A percentile compares a stretch with the other conserved stretches of the same genome.
Evolutionary conservation across 164 flowering plant species (phyloP).

Genomic region (Platanus orientalis): DNA sequence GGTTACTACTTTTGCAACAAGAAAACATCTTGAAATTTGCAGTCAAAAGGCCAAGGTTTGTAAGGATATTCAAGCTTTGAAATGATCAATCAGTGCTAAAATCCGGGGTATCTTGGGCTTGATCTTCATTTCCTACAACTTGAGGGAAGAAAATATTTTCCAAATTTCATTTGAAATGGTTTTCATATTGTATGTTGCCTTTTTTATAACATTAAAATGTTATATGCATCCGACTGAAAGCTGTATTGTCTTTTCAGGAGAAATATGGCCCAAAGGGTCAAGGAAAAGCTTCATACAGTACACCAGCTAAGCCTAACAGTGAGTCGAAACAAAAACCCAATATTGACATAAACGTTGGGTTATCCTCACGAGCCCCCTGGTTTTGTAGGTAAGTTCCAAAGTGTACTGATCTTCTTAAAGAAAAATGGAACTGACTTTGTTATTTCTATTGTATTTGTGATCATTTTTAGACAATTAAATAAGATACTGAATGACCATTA

Average conservation of each 20-base stretch:
- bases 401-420: neutral
- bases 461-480: neutral
- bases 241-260: slow-evolving; percentile 46
- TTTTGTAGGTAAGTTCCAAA: slow-evolving; percentile 66
- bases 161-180: neutral
- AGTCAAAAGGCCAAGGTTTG: no score
- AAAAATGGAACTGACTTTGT: neutral
- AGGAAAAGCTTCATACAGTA: slow-evolving; percentile 43
- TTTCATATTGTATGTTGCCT: neutral
- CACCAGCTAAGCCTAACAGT: slow-evolving; percentile 43
- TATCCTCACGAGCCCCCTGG: slow-evolving; percentile 87
- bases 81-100: neutral
- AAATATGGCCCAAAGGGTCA: slow-evolving; percentile 96
- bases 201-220: neutral
- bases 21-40: no score
- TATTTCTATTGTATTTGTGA: neutral
- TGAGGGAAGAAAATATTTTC: neutral
- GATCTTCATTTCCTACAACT: neutral
- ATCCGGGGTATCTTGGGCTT: neutral
- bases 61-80: no score
- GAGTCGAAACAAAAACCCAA: slow-evolving; percentile 56
- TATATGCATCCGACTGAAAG: neutral
- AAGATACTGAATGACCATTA: neutral
- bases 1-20: no score
- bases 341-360: slow-evolving; percentile 82